Evolutionary conservation across 1,284 basidiomycete species (phyloP).

Genomic region (Lignosus rhinocerotis): DNA sequence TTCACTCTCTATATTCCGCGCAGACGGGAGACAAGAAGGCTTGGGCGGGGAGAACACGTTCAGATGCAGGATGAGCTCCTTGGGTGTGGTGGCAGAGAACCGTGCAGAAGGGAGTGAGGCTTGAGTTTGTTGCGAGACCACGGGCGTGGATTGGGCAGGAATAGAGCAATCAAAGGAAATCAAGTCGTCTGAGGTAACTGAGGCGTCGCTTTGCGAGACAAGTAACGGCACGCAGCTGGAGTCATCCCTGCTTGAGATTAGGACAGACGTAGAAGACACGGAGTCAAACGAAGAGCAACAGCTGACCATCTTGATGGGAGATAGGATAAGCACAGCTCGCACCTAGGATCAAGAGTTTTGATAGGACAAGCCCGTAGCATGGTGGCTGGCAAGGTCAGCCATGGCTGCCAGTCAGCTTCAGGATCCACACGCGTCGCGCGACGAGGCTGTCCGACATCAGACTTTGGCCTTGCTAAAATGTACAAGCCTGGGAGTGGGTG

Average conservation of each 20-base stretch:
- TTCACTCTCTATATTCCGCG: conserved; percentile 10
- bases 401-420: no score
- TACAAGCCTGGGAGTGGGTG: no score
- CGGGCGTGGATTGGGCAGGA: not conserved
- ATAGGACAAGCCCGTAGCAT: no score
- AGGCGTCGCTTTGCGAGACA: not conserved
- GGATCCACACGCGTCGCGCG: no score
- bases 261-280: not conserved
- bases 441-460: no score
- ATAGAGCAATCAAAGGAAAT: not conserved
- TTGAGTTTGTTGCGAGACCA: not conserved
- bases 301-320: not conserved
- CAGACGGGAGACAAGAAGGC: not conserved
- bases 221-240: conserved; percentile 1
- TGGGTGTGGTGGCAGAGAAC: not conserved
- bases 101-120: not conserved
- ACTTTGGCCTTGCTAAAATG: no score
- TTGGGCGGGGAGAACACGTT: not conserved
- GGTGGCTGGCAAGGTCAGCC: no score
- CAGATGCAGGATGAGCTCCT: not conserved
- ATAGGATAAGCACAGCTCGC: no score
- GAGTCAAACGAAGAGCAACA: not conserved
- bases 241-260: not conserved
- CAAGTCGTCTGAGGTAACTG: not conserved
- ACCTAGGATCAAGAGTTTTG: no score